Evolutionary conservation across 176 grass and related monocot genomes (phyloP).

Genomic region (Oryza rufipogon): DNA sequence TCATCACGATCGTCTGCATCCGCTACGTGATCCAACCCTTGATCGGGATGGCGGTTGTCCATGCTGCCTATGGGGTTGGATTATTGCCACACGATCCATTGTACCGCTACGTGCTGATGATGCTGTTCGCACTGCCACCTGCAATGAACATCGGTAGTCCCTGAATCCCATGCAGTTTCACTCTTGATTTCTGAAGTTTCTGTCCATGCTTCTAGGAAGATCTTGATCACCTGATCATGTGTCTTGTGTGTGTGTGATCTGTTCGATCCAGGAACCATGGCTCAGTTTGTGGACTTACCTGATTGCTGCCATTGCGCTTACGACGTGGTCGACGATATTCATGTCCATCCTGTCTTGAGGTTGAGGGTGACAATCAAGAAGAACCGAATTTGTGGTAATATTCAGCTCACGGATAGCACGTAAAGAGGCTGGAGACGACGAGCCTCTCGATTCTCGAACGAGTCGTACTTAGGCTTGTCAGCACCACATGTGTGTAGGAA

Average conservation of each 20-base stretch:
- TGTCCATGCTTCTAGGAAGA: neutral
- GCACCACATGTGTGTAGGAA: neutral
- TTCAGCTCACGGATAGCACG: neutral
- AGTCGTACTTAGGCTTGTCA: neutral
- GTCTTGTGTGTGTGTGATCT: neutral
- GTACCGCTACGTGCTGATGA: conserved; percentile 81
- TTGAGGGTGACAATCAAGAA: neutral
- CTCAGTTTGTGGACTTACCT: conserved; percentile 80
- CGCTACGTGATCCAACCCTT: conserved; percentile 68
- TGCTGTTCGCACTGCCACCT: conserved; percentile 82
- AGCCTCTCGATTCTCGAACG: neutral
- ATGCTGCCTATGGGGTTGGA: conserved; percentile 52
- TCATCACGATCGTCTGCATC: conserved; percentile 62
- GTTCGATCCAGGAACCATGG: conserved; percentile 62
- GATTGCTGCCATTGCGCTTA: conserved; percentile 57
- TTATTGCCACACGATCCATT: conserved; percentile 72
- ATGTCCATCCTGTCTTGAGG: conserved; percentile 69
- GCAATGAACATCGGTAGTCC: conserved; percentile 84
- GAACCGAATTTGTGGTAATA: neutral
- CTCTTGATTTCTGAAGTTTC: neutral
- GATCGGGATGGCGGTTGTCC: conserved; percentile 66
- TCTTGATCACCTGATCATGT: neutral
- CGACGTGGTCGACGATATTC: conserved; percentile 78
- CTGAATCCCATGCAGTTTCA: neutral
- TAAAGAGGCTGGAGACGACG: neutral